Base-by-base conservation (phyloP, 139 green algal species). In the Chlamydomonas sp. region DNA sequence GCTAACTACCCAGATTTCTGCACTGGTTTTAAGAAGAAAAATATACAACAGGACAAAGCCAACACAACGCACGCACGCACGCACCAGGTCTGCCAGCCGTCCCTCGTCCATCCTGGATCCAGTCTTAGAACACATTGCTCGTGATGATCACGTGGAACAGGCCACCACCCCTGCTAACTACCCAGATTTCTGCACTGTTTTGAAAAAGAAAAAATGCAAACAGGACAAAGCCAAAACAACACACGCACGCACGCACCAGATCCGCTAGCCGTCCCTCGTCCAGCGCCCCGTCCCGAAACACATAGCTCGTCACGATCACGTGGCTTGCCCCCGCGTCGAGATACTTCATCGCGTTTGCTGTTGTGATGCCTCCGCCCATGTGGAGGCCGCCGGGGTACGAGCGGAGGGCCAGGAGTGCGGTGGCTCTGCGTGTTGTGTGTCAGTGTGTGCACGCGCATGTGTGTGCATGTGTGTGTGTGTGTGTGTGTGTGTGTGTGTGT, bases 261-360 rank as follows among this genome's bases (percentile, higher is more conserved):
- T 75, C 43, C 26, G 65, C 34, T 4, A 99, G 83, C 31, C 87
- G 76, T 3, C 93, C 86, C 70, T 90, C 71, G 37, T 98, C 87
- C 49, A 99, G 74, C 65, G 65, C 64, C 0, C 94, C 94, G 5
- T 96, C 87, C 10, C 82, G 66, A 71, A 99, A 99, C 29, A 98
- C 89, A 64, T 82, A 94, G 1, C 86, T 93, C 1, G 95, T 99
- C 10, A 98, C 95, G 65, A 99, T 99, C 22, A 99, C 91, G 74
- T 97, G 92, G 58, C 78, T 87, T 38, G 95, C 95, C 0, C 95
- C 95, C 3, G 87, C 89, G 38, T 98, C 91, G 28, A 99, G 61
- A 33, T 88, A 98, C 58, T 79, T 36, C 22, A 57, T 58, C 0
- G 95, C 95, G 58, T 95, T 98, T 68, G 90, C 81, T 0, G 77